Evolutionary conservation across 2,329 filamentous ascomycete genomes (phyloP).

Genomic region (Fusarium phyllophilum): DNA sequence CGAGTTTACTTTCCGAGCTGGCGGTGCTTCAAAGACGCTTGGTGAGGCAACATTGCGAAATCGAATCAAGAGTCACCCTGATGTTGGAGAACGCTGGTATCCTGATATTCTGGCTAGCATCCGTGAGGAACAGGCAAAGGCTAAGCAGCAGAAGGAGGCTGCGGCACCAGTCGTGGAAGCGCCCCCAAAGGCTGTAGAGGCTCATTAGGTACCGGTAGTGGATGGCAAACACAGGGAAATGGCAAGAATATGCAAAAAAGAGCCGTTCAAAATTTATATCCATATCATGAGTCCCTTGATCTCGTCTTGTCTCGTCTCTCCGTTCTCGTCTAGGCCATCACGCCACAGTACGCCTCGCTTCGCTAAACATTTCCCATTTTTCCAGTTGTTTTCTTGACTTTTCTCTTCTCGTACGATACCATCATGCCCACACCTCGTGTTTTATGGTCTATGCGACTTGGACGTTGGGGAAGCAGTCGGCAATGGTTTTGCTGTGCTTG

Average conservation of each 20-base stretch:
- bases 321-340: constrained; percentile 27
- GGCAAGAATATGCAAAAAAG: constrained; percentile 24
- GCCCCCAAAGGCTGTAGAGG: constrained; percentile 44
- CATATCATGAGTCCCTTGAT: constrained; percentile 30
- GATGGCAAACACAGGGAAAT: not conserved
- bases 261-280: constrained; percentile 32
- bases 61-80: constrained; percentile 85
- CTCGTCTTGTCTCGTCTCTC: constrained; percentile 14
- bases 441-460: constrained; percentile 27
- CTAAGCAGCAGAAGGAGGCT: constrained; percentile 47
- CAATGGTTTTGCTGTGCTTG: constrained; percentile 78
- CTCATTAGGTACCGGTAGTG: constrained; percentile 40
- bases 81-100: constrained; percentile 86
- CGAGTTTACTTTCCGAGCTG: constrained; percentile 85
- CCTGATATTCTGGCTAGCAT: constrained; percentile 70
- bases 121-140: constrained; percentile 65
- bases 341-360: constrained; percentile 38
- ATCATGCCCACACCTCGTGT: not conserved
- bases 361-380: constrained; percentile 29
- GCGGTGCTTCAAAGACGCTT: constrained; percentile 72
- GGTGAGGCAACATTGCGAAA: constrained; percentile 89
- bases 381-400: not conserved
- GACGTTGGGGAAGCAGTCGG: constrained; percentile 75
- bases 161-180: constrained; percentile 31
- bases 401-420: constrained; percentile 22